Evolutionary conservation across 768 basidiomycete genomes (phyloP).

Genomic region (Guyanaporus albipodus): DNA sequence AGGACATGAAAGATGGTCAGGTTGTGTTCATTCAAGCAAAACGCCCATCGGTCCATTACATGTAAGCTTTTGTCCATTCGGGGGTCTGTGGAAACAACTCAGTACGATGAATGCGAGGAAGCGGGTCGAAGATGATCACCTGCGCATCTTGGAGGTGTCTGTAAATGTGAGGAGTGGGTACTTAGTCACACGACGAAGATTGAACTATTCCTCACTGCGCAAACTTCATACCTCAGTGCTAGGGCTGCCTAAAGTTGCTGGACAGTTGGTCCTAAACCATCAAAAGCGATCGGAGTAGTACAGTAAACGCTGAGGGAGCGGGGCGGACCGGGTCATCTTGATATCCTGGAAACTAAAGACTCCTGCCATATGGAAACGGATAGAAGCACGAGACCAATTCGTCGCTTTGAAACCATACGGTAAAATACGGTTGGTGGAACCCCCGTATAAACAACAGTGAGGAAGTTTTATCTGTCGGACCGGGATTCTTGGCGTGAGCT

Average conservation of each 20-base stretch:
- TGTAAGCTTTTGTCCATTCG: conserved; percentile 46
- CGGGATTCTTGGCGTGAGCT: no score
- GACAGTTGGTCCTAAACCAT: not conserved
- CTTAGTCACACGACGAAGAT: no score
- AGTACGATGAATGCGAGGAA: not conserved
- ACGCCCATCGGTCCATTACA: conserved; percentile 15
- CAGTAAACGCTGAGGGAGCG: not conserved
- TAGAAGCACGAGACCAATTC: no score
- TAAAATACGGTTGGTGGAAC: no score
- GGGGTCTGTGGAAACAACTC: conserved; percentile 45
- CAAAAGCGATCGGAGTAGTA: not conserved
- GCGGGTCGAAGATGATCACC: conserved; percentile 32
- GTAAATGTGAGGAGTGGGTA: not conserved
- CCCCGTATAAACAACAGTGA: no score
- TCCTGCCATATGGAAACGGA: no score
- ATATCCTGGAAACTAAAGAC: conserved; percentile 7
- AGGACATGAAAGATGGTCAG: not conserved
- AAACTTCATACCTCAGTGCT: conserved; percentile 48
- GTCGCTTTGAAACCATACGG: no score
- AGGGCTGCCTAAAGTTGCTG: not conserved
- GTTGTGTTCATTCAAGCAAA: not conserved
- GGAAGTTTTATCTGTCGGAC: no score
- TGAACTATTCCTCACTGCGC: conserved; percentile 44
- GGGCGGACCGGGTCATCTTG: conserved; percentile 10
- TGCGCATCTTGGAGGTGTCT: conserved; percentile 72